Evolutionary conservation across 1,284 basidiomycete genomes (phyloP).

Genomic region (Pterula multifida): DNA sequence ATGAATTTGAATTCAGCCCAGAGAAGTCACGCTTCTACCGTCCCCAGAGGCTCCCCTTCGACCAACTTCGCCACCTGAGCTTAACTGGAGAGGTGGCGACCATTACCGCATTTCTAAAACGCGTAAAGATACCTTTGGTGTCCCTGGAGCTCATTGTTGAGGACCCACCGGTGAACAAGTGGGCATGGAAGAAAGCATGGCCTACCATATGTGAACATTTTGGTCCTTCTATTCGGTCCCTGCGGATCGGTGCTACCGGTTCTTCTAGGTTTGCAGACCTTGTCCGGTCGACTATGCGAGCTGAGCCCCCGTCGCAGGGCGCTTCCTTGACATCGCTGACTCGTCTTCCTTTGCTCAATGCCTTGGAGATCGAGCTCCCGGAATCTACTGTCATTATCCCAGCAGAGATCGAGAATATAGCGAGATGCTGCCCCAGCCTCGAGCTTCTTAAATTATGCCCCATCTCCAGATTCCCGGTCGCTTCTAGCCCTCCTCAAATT

Average conservation of each 20-base stretch:
- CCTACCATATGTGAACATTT: slow-evolving; percentile 49
- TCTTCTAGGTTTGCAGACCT: slow-evolving; percentile 56
- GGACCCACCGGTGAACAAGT: slow-evolving; percentile 50
- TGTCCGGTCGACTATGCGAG: slow-evolving; percentile 50
- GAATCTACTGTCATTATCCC: slow-evolving; percentile 56
- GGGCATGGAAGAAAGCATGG: slow-evolving; percentile 63
- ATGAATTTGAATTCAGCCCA: slow-evolving; percentile 53
- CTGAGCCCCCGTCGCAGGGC: slow-evolving; percentile 39
- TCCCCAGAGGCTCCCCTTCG: slow-evolving; percentile 52
- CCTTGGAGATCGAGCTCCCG: slow-evolving; percentile 63
- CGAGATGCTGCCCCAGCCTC: slow-evolving; percentile 49
- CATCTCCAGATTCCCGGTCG: slow-evolving; percentile 45
- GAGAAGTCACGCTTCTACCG: slow-evolving; percentile 40
- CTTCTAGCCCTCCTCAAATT: slow-evolving; percentile 38
- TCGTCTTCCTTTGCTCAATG: slow-evolving; percentile 36
- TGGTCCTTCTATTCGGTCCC: slow-evolving; percentile 39
- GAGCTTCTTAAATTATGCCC: slow-evolving; percentile 56
- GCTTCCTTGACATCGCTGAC: slow-evolving; percentile 50
- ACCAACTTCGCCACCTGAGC: slow-evolving; percentile 43
- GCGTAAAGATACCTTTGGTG: slow-evolving; percentile 45
- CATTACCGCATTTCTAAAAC: slow-evolving; percentile 56
- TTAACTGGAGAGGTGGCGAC: slow-evolving; percentile 58
- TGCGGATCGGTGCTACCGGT: slow-evolving; percentile 48
- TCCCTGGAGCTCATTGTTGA: slow-evolving; percentile 63
- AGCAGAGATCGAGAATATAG: slow-evolving; percentile 42